Base-by-base conservation (phyloP, 371 early-diverging fungal genomes). In the Mortierella sp. region DNA sequence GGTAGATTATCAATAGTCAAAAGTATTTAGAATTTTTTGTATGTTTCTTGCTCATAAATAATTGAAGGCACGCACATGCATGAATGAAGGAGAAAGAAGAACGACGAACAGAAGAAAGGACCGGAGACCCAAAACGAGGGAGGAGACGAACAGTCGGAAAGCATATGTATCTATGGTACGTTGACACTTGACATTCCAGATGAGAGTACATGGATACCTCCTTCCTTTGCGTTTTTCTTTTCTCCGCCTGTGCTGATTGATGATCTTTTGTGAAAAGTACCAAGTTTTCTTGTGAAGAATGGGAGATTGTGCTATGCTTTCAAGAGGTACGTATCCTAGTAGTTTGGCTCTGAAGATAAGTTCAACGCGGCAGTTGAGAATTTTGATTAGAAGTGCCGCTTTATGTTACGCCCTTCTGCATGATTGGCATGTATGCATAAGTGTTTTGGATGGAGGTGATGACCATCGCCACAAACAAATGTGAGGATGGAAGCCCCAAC, bases 91-190 rank as follows among this genome's bases (percentile, higher is more conserved):
- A 32, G 24, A 38, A 18, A 38, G 38, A 38, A 65, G 65, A 65
- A 38, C 60, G 16, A 60, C 32, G 4, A 60, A 60, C 29, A 32
- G 14, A 32, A 56, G 58, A 56, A n/a, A 27, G 5, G 29, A 32
- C 65, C 65, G 65, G 65, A 38, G 65, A 38, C 38, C 24, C 38
- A 65, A 65, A 60, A 38, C 65, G 38, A 3, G 65, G 65, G 65
- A 65, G 38, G 38, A 10, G 24, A 35, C 4, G 4, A 12, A n/a
- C 32, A 58, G 16, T 14, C 32, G 32, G 35, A 63, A 63, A 38
- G 38, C 16, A 38, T 65, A 65, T 65, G 65, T 12, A 27, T 56
- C 58, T 56, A 27, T 11, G 63, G 27, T 56, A n/a, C 27, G 56
- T n/a, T 56, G n/a, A 21, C 21, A 18, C 18, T 54, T 35, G 35